Percentiles rank a stretch among this genome's conserved stretches.
These are phyloP conservation scores for Cryptococcus sp. DNA, from an alignment of 1,284 basidiomycete genomes.

Conservation along the genomic window DNA sequence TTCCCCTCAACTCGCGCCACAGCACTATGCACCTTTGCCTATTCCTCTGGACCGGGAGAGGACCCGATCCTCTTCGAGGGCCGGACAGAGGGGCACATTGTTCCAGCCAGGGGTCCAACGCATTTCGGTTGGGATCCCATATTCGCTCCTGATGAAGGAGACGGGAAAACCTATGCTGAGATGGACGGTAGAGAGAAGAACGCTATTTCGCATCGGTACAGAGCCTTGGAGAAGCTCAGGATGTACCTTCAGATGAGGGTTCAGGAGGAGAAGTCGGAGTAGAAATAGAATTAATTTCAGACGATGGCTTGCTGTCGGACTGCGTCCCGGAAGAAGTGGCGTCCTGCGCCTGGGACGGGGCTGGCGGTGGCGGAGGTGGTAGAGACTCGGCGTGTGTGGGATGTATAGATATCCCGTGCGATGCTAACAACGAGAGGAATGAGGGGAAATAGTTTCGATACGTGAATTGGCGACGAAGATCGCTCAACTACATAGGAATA, in stretches of 20 bases:
- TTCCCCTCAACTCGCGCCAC: conserved; percentile 79
- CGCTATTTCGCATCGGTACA: conserved; percentile 82
- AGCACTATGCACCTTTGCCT: conserved; percentile 95
- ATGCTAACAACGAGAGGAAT: not conserved
- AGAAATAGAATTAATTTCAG: not conserved
- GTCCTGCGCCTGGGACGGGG: not conserved
- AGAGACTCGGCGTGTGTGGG: conserved; percentile 5
- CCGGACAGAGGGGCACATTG: conserved; percentile 81
- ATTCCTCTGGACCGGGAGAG: conserved; percentile 80
- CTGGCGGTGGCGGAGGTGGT: not conserved
- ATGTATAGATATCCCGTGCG: not conserved
- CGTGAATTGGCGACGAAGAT: conserved; percentile 23
- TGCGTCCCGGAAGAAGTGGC: too few species aligned
- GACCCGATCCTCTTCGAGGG: conserved; percentile 83
- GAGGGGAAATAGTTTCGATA: conserved; percentile 9
- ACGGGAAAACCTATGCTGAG: conserved; percentile 73
- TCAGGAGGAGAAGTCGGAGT: conserved; percentile 11
- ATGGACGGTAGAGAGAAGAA: conserved; percentile 87
- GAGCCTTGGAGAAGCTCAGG: conserved; percentile 79
- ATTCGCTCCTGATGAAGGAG: conserved; percentile 68
- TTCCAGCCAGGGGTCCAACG: conserved; percentile 74
- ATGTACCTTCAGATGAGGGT: conserved; percentile 59
- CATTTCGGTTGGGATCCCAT: conserved; percentile 91
- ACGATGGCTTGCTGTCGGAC: not conserved
- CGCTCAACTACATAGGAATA: conserved; percentile 9